Conservation (phyloP, 371 early-diverging fungal species). For the Blastocladiella emersonii region DNA sequence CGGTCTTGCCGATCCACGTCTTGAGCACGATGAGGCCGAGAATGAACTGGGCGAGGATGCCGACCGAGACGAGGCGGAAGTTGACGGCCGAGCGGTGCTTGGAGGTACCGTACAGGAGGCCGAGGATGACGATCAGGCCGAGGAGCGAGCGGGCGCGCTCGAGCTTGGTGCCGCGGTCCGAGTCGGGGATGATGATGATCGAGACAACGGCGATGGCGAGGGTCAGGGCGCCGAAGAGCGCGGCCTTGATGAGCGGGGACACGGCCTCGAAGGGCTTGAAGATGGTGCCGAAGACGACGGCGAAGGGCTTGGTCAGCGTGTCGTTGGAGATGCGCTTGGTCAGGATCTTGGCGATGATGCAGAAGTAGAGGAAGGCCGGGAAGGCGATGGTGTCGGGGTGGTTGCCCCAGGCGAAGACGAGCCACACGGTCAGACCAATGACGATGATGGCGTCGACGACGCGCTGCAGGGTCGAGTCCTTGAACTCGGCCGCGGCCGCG, state of each 20-base stretch:
- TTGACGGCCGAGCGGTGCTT: slow-evolving; percentile 44
- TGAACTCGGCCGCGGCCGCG: neutral
- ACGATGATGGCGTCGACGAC: neutral
- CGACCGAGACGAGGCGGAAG: slow-evolving; percentile 63
- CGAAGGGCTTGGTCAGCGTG: slow-evolving; percentile 26
- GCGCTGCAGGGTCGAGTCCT: neutral
- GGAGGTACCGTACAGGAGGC: slow-evolving; percentile 38
- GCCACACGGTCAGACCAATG: slow-evolving; percentile 2
- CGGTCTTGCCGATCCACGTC: slow-evolving; percentile 52
- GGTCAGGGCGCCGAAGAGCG: slow-evolving; percentile 26
- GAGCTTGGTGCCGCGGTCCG: slow-evolving; percentile 36
- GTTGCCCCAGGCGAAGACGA: slow-evolving; percentile 8
- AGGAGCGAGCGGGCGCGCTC: slow-evolving; percentile 59
- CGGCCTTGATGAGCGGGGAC: slow-evolving; percentile 11
- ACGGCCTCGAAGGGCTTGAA: slow-evolving; percentile 11
- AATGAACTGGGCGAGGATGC: slow-evolving; percentile 59
- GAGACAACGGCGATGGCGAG: slow-evolving; percentile 39
- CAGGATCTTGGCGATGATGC: slow-evolving; percentile 39
- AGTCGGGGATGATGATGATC: slow-evolving; percentile 29
- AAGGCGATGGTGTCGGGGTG: slow-evolving; percentile 29
- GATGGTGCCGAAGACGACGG: slow-evolving; percentile 16
- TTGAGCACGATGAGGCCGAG: slow-evolving; percentile 59
- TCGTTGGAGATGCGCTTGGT: slow-evolving; percentile 35
- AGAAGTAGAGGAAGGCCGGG: slow-evolving; percentile 36
- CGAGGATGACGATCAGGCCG: slow-evolving; percentile 52